Percentiles rank a stretch among this genome's conserved stretches.
Evolutionary conservation across 192 early-diverging fungal genomes (phyloP).

Genomic region (Kickxella alabastrina): DNA sequence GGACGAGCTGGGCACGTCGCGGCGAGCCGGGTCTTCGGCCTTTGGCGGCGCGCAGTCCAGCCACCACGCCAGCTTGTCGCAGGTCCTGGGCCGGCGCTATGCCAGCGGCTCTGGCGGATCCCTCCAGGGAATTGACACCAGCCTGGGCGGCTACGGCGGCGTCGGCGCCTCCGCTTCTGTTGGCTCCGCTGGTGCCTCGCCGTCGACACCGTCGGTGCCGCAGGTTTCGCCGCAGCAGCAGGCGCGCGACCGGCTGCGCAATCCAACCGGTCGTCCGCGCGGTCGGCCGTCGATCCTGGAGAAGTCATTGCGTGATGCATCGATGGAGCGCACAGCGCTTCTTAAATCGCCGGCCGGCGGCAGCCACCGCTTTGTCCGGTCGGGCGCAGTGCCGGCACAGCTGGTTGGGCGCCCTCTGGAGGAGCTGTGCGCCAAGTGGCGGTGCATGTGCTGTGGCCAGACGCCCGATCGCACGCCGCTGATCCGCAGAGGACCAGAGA

Average conservation of each 20-base stretch:
- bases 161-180: no score
- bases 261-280: slow-evolving; percentile 44
- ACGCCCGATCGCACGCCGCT: slow-evolving; percentile 42
- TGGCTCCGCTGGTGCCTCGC: neutral
- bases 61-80: neutral
- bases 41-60: neutral
- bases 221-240: slow-evolving; percentile 17
- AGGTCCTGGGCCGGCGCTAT: neutral
- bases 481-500: slow-evolving; percentile 41
- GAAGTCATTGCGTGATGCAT: slow-evolving; percentile 45
- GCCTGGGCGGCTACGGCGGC: neutral
- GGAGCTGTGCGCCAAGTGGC: slow-evolving; percentile 40
- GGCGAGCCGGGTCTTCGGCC: slow-evolving; percentile 1
- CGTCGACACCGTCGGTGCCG: slow-evolving; percentile 4
- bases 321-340: slow-evolving; percentile 8
- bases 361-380: neutral
- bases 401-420: slow-evolving; percentile 36
- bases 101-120: slow-evolving; percentile 6
- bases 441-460: slow-evolving; percentile 45
- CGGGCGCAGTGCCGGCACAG: slow-evolving; percentile 25
- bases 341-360: slow-evolving; percentile 2
- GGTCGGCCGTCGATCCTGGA: slow-evolving; percentile 49
- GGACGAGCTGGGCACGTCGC: slow-evolving; percentile 17
- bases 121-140: neutral
- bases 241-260: slow-evolving; percentile 38